Base-by-base conservation (phyloP, 2,329 filamentous ascomycete genomes). In the Fusarium praegraminearum region DNA sequence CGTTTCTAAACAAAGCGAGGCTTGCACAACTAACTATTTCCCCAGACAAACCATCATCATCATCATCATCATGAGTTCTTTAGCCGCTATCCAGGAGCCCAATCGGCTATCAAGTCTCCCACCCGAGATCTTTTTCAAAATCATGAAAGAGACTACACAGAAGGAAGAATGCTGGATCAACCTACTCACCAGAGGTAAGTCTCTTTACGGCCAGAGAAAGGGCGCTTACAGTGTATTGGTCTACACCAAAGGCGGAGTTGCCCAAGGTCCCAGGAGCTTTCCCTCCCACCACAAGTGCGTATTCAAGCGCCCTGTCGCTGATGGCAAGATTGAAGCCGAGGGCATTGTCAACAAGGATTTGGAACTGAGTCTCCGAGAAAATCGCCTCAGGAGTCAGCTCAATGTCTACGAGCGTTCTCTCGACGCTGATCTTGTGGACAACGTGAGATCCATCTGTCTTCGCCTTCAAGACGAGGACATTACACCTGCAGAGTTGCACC, bases 361-460 rank as follows among this genome's bases (percentile, higher is more conserved):
- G 63, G 50, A 56, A 22, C n/a, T 53, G 7, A 12, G 22, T 9
- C 46, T 63, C 22, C 28, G 35, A 22, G 51, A 11, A 18, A 26
- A 60, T 12, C 51, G 56, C 7, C 26, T 67, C 12, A 7, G 12
- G 3, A 44, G 51, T 7, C 52, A 56, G 11, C 20, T 68, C 10
- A 64, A 53, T 20, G 40, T 70, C 12, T 68, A 64, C 12, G 56
- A 70, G 3, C 33, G 41, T 18, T 15, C 35, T 13, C 35, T 45
- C n/a, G 26, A 18, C 11, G 26, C 32, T 8, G 28, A 54, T n/a
- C 35, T 58, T 15, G 12, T n/a, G 5, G 35, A 35, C 5, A 10
- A 12, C 5, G 13, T 49, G 24, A 32, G 18, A 24, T 22, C n/a
- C 7, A 7, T 54, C 20, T 54, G 28, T 16, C 9, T 15, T 22